These are phyloP conservation scores for Solanum okadae DNA, from an alignment of 257 asterid genomes.

Conservation along the genomic window DNA sequence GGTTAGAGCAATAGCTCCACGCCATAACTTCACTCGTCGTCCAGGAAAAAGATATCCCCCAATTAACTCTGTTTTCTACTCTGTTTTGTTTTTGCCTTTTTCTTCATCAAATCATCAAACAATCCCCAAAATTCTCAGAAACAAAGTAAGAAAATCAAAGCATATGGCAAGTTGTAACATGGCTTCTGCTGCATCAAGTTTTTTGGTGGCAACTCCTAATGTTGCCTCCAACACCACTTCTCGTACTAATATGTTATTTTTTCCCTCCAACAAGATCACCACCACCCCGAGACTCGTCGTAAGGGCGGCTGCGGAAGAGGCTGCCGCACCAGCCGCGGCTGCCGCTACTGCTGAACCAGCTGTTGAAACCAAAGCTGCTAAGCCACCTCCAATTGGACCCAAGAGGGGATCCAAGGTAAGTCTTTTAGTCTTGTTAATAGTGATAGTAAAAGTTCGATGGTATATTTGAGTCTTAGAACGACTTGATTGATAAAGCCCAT, in stretches of 20 bases:
- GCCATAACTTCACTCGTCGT: conserved; percentile 22
- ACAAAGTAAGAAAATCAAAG: neutral
- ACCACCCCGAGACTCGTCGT: conserved; percentile 41
- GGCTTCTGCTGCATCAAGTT: conserved; percentile 35
- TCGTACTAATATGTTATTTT: conserved; percentile 17
- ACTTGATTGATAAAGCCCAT: too few species aligned
- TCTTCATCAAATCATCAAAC: neutral
- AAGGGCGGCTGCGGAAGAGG: conserved; percentile 50
- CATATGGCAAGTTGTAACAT: conserved; percentile 70
- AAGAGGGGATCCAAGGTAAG: conserved; percentile 74
- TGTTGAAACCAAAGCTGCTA: conserved; percentile 39
- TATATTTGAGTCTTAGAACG: neutral
- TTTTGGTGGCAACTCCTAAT: conserved; percentile 47
- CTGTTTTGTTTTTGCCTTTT: neutral
- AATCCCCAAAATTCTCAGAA: neutral
- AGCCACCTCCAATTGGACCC: conserved; percentile 90
- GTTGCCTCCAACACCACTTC: conserved; percentile 18
- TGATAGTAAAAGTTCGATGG: fast-evolving
- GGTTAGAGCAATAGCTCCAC: conserved; percentile 29
- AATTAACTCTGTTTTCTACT: conserved; percentile 21
- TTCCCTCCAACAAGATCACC: conserved; percentile 31
- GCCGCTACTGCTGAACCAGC: conserved; percentile 18
- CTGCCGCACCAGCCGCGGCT: conserved; percentile 18
- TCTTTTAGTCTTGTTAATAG: neutral
- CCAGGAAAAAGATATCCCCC: conserved; percentile 48